Percentiles rank a stretch among this genome's conserved stretches.
These are phyloP conservation scores for Eutrema heterophyllum DNA, from an alignment of 345 rosid genomes.

Conservation along the genomic window DNA sequence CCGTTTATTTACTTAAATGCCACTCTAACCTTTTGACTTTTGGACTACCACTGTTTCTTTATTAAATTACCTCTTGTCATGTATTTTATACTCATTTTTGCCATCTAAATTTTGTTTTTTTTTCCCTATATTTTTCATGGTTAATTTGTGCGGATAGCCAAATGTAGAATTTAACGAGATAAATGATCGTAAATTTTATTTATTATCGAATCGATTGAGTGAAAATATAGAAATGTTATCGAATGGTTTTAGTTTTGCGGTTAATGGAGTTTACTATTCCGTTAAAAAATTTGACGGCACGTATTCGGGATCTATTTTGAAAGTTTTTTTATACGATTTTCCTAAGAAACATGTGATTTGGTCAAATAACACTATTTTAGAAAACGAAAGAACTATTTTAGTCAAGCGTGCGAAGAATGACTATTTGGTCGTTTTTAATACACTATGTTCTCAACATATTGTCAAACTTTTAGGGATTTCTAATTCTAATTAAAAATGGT, in stretches of 20 bases:
- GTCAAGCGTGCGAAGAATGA: not conserved
- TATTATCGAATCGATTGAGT: no score
- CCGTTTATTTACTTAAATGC: not conserved
- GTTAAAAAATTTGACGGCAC: no score
- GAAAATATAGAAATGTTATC: no score
- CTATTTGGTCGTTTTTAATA: not conserved
- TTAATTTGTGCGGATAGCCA: no score
- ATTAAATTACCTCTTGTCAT: not conserved
- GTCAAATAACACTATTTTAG: not conserved
- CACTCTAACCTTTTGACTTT: slow-evolving; percentile 17
- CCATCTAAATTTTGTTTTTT: not conserved
- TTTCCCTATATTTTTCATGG: no score
- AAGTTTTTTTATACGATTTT: no score
- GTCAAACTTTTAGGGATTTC: not conserved
- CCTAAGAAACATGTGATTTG: not conserved
- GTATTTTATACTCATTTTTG: not conserved
- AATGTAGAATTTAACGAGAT: no score
- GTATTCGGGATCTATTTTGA: no score
- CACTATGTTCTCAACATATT: not conserved
- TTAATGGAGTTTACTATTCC: no score
- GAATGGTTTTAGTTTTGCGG: no score
- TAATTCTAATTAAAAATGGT: not conserved
- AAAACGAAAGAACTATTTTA: not conserved
- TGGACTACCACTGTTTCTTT: slow-evolving; percentile 1
- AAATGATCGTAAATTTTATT: no score